phyloP scores from a whole-genome alignment of 306 rosid genomes.

The Quercus glauca region DNA sequence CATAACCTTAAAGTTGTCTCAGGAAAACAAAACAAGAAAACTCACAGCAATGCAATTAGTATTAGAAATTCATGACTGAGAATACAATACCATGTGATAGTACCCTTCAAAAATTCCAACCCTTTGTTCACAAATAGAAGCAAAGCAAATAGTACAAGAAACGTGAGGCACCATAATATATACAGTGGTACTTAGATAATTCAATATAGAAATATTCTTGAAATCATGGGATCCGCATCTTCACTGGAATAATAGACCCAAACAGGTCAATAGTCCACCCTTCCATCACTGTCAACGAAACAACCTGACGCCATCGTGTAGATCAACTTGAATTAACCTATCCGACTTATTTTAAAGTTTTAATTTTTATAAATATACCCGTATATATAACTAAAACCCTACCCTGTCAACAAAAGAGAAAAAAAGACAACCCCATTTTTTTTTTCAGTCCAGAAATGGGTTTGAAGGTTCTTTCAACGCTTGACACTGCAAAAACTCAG shows the following conservation, averaged over 20 bases:
- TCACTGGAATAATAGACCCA: conserved; percentile 4
- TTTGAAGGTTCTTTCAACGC: conserved; percentile 63
- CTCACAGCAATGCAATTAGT: no score
- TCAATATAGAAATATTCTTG: background rate
- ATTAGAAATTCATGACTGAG: no score
- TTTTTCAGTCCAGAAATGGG: conserved; percentile 17
- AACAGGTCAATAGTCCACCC: conserved; percentile 13
- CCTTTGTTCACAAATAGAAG: background rate
- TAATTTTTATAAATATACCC: no score
- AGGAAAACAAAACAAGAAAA: no score
- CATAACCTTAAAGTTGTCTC: no score
- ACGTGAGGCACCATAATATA: background rate
- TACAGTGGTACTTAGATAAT: background rate
- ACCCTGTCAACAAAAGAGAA: no score
- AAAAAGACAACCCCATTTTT: no score
- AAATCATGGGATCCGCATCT: conserved; percentile 21
- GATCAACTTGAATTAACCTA: background rate
- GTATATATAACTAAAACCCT: background rate
- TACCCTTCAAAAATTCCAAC: background rate
- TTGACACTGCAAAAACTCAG: conserved; percentile 67
- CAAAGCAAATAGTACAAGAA: background rate
- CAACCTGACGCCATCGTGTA: background rate
- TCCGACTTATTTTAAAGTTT: background rate
- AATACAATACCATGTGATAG: no score
- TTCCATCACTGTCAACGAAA: background rate